These are phyloP conservation scores for Chloropicon primus DNA, from an alignment of 139 green algal genomes.

Conservation along the genomic window DNA sequence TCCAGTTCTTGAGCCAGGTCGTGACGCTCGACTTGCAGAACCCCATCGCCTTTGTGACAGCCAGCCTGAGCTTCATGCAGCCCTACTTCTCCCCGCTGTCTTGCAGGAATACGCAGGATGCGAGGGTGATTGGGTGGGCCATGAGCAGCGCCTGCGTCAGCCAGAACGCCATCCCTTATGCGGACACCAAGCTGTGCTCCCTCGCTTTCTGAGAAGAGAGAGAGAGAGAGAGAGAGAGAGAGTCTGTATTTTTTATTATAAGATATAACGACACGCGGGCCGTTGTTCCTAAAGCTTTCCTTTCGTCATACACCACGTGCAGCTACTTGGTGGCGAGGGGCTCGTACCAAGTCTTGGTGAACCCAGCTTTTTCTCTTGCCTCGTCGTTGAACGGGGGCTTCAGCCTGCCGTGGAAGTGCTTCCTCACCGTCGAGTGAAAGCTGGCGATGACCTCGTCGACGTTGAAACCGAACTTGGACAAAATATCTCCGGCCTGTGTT, in stretches of 20 bases:
- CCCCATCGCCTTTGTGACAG: neutral
- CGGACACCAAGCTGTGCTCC: neutral
- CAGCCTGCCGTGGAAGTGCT: constrained; percentile 15
- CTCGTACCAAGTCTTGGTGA: constrained; percentile 13
- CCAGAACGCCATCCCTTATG: neutral
- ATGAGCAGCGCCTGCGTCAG: neutral
- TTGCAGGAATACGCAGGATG: neutral
- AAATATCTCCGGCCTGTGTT: too few relatives aligned
- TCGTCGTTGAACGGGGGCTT: constrained; percentile 78
- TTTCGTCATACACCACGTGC: too few relatives aligned
- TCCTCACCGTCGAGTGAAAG: constrained; percentile 13
- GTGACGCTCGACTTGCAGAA: neutral
- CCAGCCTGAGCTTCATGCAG: neutral
- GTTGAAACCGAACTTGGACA: neutral
- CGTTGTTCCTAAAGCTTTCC: too few relatives aligned
- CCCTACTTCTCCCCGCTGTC: neutral
- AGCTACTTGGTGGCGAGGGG: too few relatives aligned
- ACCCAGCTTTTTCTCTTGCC: constrained; percentile 26
- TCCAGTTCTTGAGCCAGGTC: neutral
- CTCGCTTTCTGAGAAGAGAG: neutral
- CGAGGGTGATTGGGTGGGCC: neutral
- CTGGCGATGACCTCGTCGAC: neutral
- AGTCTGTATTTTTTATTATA: too few relatives aligned
- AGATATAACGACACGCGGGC: too few relatives aligned
- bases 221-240: too few relatives aligned